A percentile compares a stretch with the other conserved stretches of the same genome.
phyloP scores from a whole-genome alignment of 352 stramenopile genomes.

The Globisporangium nunn region DNA sequence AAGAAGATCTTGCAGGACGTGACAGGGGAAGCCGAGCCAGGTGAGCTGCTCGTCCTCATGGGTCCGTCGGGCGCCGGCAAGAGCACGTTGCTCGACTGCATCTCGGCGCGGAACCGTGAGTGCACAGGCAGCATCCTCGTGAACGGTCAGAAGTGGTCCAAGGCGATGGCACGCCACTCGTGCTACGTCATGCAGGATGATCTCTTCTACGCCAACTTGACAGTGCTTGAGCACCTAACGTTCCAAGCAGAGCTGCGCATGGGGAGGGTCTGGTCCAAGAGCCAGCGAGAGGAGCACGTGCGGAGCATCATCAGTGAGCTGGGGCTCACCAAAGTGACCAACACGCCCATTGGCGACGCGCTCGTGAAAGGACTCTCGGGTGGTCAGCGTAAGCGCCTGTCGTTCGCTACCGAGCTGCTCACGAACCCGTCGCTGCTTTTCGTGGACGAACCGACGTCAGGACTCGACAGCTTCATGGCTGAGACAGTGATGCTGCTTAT shows the following conservation, averaged over 20 bases:
- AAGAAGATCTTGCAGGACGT: conserved; percentile 40
- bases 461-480: conserved; percentile 36
- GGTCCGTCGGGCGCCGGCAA: conserved; percentile 33
- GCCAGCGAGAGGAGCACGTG: conserved; percentile 19
- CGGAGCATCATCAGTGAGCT: conserved; percentile 32
- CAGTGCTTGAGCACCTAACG: conserved; percentile 76
- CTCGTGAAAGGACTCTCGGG: conserved; percentile 46
- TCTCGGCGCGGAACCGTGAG: conserved; percentile 31
- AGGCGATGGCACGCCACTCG: conserved; percentile 17
- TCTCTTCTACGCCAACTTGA: conserved; percentile 76
- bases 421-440: conserved; percentile 67
- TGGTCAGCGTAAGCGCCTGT: conserved; percentile 74
- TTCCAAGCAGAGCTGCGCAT: conserved; percentile 76
- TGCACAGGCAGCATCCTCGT: conserved; percentile 48
- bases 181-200: conserved; percentile 86
- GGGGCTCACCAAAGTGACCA: conserved; percentile 26
- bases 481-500: conserved; percentile 28
- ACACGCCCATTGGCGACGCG: conserved; percentile 40
- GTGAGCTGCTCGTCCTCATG: conserved; percentile 31
- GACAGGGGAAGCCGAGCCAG: conserved; percentile 20
- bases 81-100: conserved; percentile 31
- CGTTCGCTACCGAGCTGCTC: conserved; percentile 74
- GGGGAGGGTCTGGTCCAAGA: conserved; percentile 16
- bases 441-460: conserved; percentile 72
- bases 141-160: conserved; percentile 37